Base-by-base conservation (phyloP, 768 basidiomycete genomes). In the Kondoa malvinella region DNA sequence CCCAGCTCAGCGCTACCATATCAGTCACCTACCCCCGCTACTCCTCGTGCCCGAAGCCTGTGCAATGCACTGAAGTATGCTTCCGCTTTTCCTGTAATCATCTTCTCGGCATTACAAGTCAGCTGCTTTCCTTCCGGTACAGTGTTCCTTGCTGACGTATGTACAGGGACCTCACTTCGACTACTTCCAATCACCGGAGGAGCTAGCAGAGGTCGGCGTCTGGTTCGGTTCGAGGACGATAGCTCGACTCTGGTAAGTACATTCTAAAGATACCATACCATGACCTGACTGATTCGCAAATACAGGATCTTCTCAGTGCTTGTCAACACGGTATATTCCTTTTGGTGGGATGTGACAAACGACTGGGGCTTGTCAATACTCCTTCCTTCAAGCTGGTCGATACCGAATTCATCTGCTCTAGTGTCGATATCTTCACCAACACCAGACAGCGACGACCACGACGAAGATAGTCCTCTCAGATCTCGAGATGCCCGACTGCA, bases 331-430 rank as follows among this genome's bases (percentile, higher is more conserved):
- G 76, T 88, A 32, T 99, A 90, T 77, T 92, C 92, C 1, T 97
- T 94, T 77, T 99, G 91, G 89, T 99, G 95, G 95, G 95, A 97
- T 77, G 82, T 97, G 57, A 91, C 89, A 61, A 89, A 94, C 76
- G 95, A 99, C 76, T 99, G 94, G 92, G 95, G 95, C 3, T 81
- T 99, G 66, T 83, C 85, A 58, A 78, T 96, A 57, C 79, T 97
- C 68, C 81, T 81, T 4, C 70, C 74, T 2, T 68, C 72, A 17
- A 77, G 76, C 3, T 79, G 78, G 78, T 58, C 25, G 66, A 27
- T 30, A 31, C 17, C 65, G 12, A n/a, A 57, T 4, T 33, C 59
- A 2, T 16, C 16, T 15, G n/a, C 32, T 32, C 27, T 66, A 29
- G 26, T 33, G 16, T 65, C 64, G 8, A 26, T 60, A 12, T 27